phyloP scores from a whole-genome alignment of 768 basidiomycete species.

The Kwoniella dendrophila region DNA sequence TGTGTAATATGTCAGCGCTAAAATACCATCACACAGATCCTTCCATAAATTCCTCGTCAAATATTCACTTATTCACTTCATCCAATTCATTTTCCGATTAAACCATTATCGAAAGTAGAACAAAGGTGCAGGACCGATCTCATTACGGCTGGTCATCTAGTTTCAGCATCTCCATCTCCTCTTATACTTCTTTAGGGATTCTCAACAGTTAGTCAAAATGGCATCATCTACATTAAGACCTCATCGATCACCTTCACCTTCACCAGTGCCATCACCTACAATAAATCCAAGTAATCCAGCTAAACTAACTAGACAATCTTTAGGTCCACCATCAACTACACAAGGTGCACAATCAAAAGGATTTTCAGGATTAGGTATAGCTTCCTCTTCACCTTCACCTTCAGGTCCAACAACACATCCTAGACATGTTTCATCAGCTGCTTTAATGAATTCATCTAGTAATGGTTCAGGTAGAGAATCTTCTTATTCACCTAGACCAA shows the following conservation, averaged over 20 bases:
- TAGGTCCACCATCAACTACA: constrained; percentile 47
- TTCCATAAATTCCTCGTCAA: no score
- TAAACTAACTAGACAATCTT: constrained; percentile 50
- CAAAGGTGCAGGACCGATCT: constrained; percentile 25
- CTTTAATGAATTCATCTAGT: constrained; percentile 20
- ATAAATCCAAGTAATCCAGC: constrained; percentile 38
- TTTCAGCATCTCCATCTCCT: not conserved
- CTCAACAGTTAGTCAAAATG: no score
- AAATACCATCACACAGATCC: no score
- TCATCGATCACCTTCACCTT: constrained; percentile 50
- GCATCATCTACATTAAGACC: constrained; percentile 49
- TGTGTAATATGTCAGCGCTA: no score
- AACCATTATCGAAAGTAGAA: not conserved
- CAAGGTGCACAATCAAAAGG: constrained; percentile 33
- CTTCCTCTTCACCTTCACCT: constrained; percentile 25
- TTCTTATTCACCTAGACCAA: constrained; percentile 38
- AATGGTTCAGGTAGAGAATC: constrained; percentile 15
- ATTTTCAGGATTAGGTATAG: constrained; percentile 44
- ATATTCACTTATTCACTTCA: no score
- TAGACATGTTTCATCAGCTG: constrained; percentile 44
- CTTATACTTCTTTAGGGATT: no score
- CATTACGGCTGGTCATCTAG: constrained; percentile 24
- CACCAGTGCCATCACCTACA: constrained; percentile 30
- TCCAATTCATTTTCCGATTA: not conserved
- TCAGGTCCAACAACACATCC: constrained; percentile 30